A percentile compares a stretch with the other conserved stretches of the same genome.
phyloP scores from a whole-genome alignment of 2,329 filamentous ascomycete genomes.

The Epichloe coenophiala region DNA sequence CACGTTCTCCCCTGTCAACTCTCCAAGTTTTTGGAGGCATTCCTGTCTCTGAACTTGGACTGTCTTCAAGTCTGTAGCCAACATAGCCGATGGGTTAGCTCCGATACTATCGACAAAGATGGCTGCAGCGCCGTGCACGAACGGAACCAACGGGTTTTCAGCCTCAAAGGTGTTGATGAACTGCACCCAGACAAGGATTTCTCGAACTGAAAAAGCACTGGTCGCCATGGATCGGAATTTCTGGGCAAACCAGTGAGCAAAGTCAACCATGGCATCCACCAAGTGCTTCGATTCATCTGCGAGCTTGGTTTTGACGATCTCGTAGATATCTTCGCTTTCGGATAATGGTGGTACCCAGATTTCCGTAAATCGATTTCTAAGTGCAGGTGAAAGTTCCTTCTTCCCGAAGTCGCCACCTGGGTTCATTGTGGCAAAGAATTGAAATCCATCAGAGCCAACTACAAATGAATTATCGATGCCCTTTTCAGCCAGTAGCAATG shows the following conservation, averaged over 20 bases:
- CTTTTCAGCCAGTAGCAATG: slow-evolving; percentile 85
- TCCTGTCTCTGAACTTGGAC: slow-evolving; percentile 57
- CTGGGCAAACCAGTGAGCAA: slow-evolving; percentile 84
- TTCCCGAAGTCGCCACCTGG: slow-evolving; percentile 98
- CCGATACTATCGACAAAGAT: slow-evolving; percentile 93
- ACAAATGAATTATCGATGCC: slow-evolving; percentile 74
- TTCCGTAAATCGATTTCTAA: slow-evolving; percentile 94
- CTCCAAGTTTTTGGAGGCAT: slow-evolving; percentile 60
- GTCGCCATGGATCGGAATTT: slow-evolving; percentile 64
- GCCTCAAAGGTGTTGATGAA: slow-evolving; percentile 63
- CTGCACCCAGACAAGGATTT: slow-evolving; percentile 83
- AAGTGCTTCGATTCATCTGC: slow-evolving; percentile 37
- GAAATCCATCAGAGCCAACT: slow-evolving; percentile 64
- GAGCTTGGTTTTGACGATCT: slow-evolving; percentile 75
- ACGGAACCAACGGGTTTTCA: slow-evolving; percentile 29
- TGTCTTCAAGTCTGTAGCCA: slow-evolving; percentile 56
- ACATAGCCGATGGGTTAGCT: slow-evolving; percentile 80
- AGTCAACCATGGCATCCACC: slow-evolving; percentile 62
- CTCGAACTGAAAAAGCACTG: slow-evolving; percentile 76
- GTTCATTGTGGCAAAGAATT: slow-evolving; percentile 98
- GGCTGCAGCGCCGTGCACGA: slow-evolving; percentile 80
- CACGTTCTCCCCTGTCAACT: slow-evolving; percentile 51
- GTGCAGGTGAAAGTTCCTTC: slow-evolving; percentile 84
- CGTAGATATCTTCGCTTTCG: slow-evolving; percentile 69
- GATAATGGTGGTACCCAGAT: slow-evolving; percentile 93